A percentile compares a stretch with the other conserved stretches of the same genome.
Evolutionary conservation across 306 rosid species (phyloP).

Genomic region (Rubus parviflorus): DNA sequence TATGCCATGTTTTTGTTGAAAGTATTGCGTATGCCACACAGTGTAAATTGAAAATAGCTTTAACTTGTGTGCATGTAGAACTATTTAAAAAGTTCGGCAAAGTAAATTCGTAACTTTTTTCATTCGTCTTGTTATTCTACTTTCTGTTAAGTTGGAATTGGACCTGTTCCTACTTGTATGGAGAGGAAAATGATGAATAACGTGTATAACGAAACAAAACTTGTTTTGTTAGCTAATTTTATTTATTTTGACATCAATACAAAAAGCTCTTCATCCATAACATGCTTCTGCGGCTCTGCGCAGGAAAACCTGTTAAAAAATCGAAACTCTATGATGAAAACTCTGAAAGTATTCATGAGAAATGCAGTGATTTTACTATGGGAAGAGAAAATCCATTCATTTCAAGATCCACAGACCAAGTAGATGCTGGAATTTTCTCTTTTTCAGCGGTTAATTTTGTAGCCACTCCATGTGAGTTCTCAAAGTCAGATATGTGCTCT

Average conservation of each 20-base stretch:
- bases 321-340: constrained; percentile 24
- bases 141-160: not conserved
- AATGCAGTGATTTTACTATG: constrained; percentile 9
- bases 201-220: not conserved
- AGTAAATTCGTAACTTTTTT: not conserved
- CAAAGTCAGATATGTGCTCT: constrained; percentile 30
- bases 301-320: constrained; percentile 40
- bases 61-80: not conserved
- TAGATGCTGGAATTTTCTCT: constrained; percentile 27
- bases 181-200: not conserved
- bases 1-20: not conserved
- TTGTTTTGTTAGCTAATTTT: not conserved
- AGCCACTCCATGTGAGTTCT: constrained; percentile 28
- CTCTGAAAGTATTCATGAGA: constrained; percentile 19
- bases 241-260: constrained; percentile 3
- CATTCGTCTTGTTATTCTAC: not conserved
- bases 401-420: constrained; percentile 21
- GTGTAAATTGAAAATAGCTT: not conserved
- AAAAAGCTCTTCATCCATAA: constrained; percentile 9
- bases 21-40: not conserved
- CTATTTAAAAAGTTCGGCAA: not conserved
- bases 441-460: constrained; percentile 26
- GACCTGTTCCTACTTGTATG: not conserved
- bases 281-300: constrained; percentile 30
- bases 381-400: constrained; percentile 34